Evolutionary conservation across 768 basidiomycete genomes (phyloP).

Genomic region (Cystobasidium tubakii): DNA sequence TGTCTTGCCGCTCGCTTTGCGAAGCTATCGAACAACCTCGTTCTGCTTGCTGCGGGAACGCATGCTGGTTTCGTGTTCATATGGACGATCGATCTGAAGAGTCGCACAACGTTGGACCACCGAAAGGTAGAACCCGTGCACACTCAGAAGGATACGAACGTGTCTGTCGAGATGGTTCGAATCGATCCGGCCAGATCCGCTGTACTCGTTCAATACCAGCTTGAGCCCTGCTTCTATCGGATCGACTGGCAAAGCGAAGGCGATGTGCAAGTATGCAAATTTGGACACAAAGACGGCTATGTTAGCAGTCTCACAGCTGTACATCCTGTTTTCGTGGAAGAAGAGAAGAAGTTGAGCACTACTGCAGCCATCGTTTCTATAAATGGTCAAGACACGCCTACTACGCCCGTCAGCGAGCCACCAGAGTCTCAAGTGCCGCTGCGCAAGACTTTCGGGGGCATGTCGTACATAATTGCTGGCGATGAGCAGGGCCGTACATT

Average conservation of each 20-base stretch:
- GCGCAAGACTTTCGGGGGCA: slow-evolving; percentile 11
- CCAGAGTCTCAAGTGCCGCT: neutral
- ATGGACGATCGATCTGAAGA: slow-evolving; percentile 24
- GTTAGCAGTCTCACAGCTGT: slow-evolving; percentile 10
- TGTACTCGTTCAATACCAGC: neutral
- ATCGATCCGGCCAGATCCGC: slow-evolving; percentile 7
- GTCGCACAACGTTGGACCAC: neutral
- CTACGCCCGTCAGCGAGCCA: neutral
- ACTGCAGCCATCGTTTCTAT: neutral
- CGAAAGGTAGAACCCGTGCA: neutral
- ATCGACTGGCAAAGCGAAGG: neutral
- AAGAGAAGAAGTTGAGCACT: neutral
- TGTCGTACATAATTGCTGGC: slow-evolving; percentile 31
- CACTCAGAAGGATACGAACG: neutral
- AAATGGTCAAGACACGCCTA: slow-evolving; percentile 6
- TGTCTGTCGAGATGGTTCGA: neutral
- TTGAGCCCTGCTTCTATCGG: slow-evolving; percentile 23
- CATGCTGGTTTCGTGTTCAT: neutral
- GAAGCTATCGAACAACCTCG: neutral
- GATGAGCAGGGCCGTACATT: slow-evolving; percentile 21
- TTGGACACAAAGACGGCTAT: slow-evolving; percentile 11
- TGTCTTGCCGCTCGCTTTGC: neutral
- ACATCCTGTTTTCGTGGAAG: neutral
- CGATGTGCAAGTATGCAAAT: neutral
- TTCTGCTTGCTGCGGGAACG: slow-evolving; percentile 18